Conservation (phyloP, 768 basidiomycete species). For the Tulasnella sp. region DNA sequence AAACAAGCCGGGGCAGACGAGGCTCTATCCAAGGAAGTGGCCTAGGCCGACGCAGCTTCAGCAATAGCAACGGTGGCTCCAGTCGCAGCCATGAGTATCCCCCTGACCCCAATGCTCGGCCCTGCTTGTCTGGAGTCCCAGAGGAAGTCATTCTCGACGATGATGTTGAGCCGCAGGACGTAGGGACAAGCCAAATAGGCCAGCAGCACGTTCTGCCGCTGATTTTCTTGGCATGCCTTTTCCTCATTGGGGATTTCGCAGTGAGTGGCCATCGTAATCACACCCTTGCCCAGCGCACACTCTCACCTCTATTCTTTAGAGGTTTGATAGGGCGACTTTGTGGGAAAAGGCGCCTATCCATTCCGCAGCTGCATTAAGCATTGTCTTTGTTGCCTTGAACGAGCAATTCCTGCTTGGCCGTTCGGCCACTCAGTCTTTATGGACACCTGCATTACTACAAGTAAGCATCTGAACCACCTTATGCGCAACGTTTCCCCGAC, state of each 20-base stretch:
- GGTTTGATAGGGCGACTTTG: not conserved
- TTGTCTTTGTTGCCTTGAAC: not conserved
- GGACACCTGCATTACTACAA: conserved; percentile 3
- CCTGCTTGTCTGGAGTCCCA: not conserved
- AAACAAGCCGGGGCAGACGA: not conserved
- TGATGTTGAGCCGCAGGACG: not conserved
- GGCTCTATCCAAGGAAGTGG: not conserved
- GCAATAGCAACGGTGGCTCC: not conserved
- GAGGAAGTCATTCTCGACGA: not conserved
- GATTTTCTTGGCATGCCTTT: not conserved
- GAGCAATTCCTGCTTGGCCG: not conserved
- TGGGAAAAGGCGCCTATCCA: not conserved
- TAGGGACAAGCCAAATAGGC: not conserved
- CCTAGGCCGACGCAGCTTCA: not conserved
- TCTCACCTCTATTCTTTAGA: not conserved
- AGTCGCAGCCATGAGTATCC: not conserved
- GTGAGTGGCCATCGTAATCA: not conserved
- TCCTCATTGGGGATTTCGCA: not conserved
- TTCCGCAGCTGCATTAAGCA: not conserved
- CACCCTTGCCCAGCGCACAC: too few relatives aligned
- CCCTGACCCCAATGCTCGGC: not conserved
- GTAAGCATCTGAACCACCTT: not conserved
- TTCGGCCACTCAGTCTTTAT: not conserved
- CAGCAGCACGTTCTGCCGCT: not conserved
- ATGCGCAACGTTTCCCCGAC: too few relatives aligned